Percentiles rank a stretch among this genome's conserved stretches.
phyloP scores from a whole-genome alignment of 2,329 filamentous ascomycete genomes.

The Colletotrichum paranaense region DNA sequence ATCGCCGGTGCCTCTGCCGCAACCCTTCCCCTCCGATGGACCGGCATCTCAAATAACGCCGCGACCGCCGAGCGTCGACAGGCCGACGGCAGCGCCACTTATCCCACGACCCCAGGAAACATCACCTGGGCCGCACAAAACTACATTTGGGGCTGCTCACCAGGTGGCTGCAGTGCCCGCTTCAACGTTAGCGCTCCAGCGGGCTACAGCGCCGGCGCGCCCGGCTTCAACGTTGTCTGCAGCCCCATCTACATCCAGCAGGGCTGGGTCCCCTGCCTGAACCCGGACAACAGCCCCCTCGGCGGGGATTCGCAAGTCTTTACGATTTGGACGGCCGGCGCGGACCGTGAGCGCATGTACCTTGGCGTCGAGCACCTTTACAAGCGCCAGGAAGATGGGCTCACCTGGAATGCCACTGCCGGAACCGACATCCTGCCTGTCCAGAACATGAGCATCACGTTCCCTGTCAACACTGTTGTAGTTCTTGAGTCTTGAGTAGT shows the following conservation, averaged over 20 bases:
- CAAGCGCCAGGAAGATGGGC: constrained; percentile 7
- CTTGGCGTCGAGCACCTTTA: constrained; percentile 40
- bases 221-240: constrained; percentile 42
- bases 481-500: neutral
- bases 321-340: constrained; percentile 38
- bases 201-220: constrained; percentile 39
- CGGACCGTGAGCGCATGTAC: constrained; percentile 36
- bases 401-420: constrained; percentile 7
- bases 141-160: constrained; percentile 38
- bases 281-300: constrained; percentile 20
- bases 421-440: neutral
- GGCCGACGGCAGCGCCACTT: neutral
- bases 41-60: neutral
- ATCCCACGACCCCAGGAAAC: neutral
- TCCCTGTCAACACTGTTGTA: neutral
- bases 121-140: constrained; percentile 7
- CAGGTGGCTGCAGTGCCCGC: constrained; percentile 39
- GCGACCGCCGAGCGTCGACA: neutral
- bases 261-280: constrained; percentile 39
- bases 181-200: constrained; percentile 40
- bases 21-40: neutral
- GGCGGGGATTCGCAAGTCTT: constrained; percentile 34
- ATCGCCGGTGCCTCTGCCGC: constrained; percentile 16
- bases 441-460: neutral
- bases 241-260: constrained; percentile 40